Conservation (phyloP, 75 land plant species). For the Selaginella moellendorffii region DNA sequence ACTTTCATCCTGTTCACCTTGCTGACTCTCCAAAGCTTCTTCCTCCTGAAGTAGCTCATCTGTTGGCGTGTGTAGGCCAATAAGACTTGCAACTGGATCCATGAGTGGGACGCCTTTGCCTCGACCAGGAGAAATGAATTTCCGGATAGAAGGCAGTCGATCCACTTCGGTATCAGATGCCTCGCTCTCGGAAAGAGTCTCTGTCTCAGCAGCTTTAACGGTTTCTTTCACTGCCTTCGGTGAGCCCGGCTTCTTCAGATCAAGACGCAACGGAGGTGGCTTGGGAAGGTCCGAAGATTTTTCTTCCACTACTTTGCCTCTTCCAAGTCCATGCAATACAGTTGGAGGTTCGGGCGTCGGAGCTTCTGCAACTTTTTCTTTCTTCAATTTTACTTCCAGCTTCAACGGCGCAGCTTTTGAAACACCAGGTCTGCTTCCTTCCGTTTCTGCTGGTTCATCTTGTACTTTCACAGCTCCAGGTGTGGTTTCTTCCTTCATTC, state of each 20-base stretch:
- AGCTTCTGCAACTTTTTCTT: too few relatives aligned
- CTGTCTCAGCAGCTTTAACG: not conserved
- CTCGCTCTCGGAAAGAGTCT: too few relatives aligned
- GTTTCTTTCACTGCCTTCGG: not conserved
- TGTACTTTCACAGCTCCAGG: too few relatives aligned
- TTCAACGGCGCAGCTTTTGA: too few relatives aligned
- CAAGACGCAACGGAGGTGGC: not conserved
- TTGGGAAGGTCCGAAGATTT: not conserved
- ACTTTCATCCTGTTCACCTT: not conserved
- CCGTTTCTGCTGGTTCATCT: too few relatives aligned
- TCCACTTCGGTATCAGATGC: not conserved
- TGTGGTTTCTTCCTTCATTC: too few relatives aligned
- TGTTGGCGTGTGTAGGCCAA: not conserved
- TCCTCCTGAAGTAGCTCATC: not conserved
- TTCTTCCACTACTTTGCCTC: not conserved
- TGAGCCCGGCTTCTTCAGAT: not conserved
- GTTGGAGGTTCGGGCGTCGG: too few relatives aligned
- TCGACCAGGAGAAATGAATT: not conserved
- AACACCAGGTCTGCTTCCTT: too few relatives aligned
- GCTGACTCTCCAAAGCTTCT: not conserved
- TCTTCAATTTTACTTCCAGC: too few relatives aligned
- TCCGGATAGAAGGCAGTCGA: not conserved
- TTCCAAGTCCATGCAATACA: not conserved
- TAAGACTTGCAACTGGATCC: not conserved
- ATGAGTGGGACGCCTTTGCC: not conserved